Percentiles rank a stretch among this genome's conserved stretches.
phyloP scores from a whole-genome alignment of 495 filamentous ascomycete genomes.

The Hypomontagnella submonticulosa region DNA sequence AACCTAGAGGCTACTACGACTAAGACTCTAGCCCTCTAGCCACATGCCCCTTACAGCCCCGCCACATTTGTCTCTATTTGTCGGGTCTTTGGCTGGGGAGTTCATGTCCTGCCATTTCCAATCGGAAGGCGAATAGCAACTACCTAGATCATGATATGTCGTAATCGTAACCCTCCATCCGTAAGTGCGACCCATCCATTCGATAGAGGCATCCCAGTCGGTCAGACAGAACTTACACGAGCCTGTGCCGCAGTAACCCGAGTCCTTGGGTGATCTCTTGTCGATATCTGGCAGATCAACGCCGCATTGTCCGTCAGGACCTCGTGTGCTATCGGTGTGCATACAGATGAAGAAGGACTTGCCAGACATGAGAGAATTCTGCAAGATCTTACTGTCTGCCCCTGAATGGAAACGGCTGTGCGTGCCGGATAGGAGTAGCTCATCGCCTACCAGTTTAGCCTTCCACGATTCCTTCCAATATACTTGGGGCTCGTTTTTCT shows the following conservation, averaged over 20 bases:
- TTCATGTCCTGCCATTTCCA: slow-evolving; percentile 4
- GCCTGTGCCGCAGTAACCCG: background rate
- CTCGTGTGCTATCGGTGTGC: slow-evolving; percentile 3
- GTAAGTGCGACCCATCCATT: background rate
- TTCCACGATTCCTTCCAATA: no score
- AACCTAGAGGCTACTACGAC: no score
- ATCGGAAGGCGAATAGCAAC: slow-evolving; percentile 8
- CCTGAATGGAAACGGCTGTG: background rate
- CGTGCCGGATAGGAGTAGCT: slow-evolving; percentile 1
- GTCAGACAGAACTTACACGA: slow-evolving; percentile 2
- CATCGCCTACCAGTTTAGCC: background rate
- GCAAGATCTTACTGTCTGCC: background rate
- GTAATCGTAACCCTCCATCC: slow-evolving; percentile 4
- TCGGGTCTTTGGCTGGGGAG: no score
- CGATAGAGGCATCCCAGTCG: slow-evolving; percentile 8
- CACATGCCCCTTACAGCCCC: no score
- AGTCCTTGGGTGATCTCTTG: background rate
- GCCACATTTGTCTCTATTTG: no score
- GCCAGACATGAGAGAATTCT: background rate
- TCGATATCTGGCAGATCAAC: background rate
- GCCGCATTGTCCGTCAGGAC: background rate
- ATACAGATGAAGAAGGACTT: background rate
- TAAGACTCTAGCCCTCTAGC: no score
- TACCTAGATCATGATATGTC: slow-evolving; percentile 17
- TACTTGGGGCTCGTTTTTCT: no score